Evolutionary conservation across 1,284 basidiomycete species (phyloP), one percentile per base, ranked within the genome.

Genomic region (Phlebopus sp.): DNA sequence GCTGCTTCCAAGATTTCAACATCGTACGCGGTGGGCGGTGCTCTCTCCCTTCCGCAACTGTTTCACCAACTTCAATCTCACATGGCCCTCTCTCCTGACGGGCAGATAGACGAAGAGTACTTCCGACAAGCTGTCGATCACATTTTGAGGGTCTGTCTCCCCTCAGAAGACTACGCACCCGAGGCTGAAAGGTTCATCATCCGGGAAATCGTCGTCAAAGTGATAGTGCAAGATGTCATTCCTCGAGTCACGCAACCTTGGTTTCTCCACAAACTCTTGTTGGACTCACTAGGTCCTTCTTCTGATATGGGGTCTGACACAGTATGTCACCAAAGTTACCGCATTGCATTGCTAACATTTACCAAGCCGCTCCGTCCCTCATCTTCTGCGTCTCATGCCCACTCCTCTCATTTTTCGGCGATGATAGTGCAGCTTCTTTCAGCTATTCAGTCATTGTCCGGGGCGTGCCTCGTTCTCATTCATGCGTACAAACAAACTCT

Each of bases 11-110:
- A 88, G 60, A 63, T 79, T 2, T 72, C 73, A 49, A 81, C 86
- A 0, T 81, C 84, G 0, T 90, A 90, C 54, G 84, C 86, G 2
- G 62, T 69, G 1, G 84, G 82, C 2, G 84, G 83, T 15, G 77
- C 82, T 1, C 69, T 78, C 2, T 72, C 77, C 21, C 69, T 87
- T 4, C 72, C 80, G 2, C 71, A 76, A 49, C 73, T 91, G 44
- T 92, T 92, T 62, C 86, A 90, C 63, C 77, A 79, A 46, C 69
- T 84, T 8, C 89, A 92, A 55, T 81, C 86, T 9, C 90, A 92
- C 62, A 83, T 90, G 67, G 90, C 88, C 8, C 58, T 92, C 32
- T 73, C 77, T 2, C 37, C 81, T 2, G 78, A 87, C 29, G 85
- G 82, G 18, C 59, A 59, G 10, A 69, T 90, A 42, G 78, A 90